Evolutionary conservation across 2,329 filamentous ascomycete species (phyloP).

Genomic region (Cercospora berteroae): DNA sequence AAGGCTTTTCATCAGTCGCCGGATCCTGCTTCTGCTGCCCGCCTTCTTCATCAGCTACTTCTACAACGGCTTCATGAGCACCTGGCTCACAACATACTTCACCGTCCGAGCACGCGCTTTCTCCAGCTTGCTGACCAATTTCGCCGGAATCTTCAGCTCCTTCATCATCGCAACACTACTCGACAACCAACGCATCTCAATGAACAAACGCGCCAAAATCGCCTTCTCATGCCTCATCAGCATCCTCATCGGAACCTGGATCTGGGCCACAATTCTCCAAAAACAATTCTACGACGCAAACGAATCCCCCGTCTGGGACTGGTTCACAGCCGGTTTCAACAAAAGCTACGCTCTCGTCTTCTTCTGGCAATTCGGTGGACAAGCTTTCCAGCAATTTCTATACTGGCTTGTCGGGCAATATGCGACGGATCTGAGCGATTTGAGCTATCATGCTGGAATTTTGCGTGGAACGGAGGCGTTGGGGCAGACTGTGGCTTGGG

Average conservation of each 20-base stretch:
- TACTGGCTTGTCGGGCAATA: constrained; percentile 15
- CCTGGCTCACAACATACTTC: constrained; percentile 51
- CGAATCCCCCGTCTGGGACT: constrained; percentile 8
- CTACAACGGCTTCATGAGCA: constrained; percentile 47
- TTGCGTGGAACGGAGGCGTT: constrained; percentile 9
- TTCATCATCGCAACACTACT: constrained; percentile 21
- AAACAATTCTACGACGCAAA: constrained; percentile 6
- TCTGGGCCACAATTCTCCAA: constrained; percentile 23
- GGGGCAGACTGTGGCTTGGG: constrained; percentile 15
- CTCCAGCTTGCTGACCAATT: constrained; percentile 44
- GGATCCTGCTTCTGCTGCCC: constrained; percentile 43
- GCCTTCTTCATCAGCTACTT: constrained; percentile 42
- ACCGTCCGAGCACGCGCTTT: constrained; percentile 48
- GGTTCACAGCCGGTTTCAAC: constrained; percentile 11
- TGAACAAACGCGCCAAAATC: constrained; percentile 29
- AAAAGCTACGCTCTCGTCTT: constrained; percentile 11
- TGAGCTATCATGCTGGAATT: constrained; percentile 9
- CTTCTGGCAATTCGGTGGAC: constrained; percentile 15
- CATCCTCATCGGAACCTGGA: constrained; percentile 21
- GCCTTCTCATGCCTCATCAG: constrained; percentile 17
- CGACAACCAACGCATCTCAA: constrained; percentile 13
- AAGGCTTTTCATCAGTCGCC: constrained; percentile 28
- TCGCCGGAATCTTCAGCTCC: constrained; percentile 29
- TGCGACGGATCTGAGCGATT: constrained; percentile 9
- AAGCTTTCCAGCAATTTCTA: constrained; percentile 14